Base-by-base conservation (phyloP, 2,329 filamentous ascomycete genomes). In the Boeremia lycopersici region DNA sequence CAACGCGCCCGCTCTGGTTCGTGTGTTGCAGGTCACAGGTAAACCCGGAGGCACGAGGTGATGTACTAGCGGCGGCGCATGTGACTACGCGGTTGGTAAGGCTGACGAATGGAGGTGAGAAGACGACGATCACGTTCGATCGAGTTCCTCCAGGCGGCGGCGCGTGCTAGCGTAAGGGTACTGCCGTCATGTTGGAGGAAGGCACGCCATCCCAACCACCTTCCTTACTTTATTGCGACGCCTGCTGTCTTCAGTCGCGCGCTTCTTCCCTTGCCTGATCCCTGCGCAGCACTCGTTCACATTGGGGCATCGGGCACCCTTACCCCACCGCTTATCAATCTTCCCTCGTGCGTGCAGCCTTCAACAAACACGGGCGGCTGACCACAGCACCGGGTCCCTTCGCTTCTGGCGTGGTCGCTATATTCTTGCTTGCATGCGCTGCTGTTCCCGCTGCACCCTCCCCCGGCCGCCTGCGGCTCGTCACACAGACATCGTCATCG, bases 71-170 rank as follows among this genome's bases (percentile, higher is more conserved):
- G 51, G 28, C 13, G 50, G 8, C 43, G 46, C 51, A 54, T 54
- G 51, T 54, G 51, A 49, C 51, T 28, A 38, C 51, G 51, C 40
- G 45, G 43, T 30, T 36, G 39, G 35, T 56, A 63, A 56, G 61
- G 63, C 59, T 65, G 61, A 60, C 58, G 59, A 59, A 48, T 55
- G 56, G 53, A 36, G 33, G 38, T 46, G 51, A 29, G 19, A 38
- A 30, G 26, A 33, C 47, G 63, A 61, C 65, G 64, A 68, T 63
- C 61, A 57, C 55, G 55, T 68, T 68, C 65, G 55, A 68, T 60
- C 30, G 26, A 33, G 26, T 65, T 67, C 61, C 54, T 33, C 38
- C 15, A 17, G 58, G 51, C 47, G n/a, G 58, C 52, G 38, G 38
- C 28, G 35, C 23, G 17, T n/a, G 23, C 49, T 54, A 53, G 44